Evolutionary conservation across 225 moss, liverwort and hornwort genomes (phyloP), one percentile per base, ranked within the genome.

Genomic region (Polytrichum formosum): DNA sequence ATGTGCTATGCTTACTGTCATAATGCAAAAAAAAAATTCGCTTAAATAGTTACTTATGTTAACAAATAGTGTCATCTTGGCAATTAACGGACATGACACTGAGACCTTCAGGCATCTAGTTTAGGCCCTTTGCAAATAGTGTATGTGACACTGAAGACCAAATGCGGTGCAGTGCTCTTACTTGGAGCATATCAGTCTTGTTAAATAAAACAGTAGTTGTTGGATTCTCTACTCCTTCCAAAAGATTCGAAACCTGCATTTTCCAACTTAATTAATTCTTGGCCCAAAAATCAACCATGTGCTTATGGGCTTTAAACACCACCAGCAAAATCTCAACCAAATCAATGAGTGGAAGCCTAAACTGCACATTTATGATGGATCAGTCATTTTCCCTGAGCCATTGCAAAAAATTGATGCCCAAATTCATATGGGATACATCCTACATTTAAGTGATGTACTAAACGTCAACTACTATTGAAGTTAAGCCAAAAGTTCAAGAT

Each of bases 111-210:
- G 28, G 28, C 28, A 26, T 26, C 26, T 28, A 28, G 28, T 28
- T 28, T 28, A 28, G 28, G 28, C 28, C 28, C 28, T 28, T 5
- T 0, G 5, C 30, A 30, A 30, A 6, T 30, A 30, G 30, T 30
- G 6, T 30, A 6, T 6, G 0, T 30, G 30, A 30, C 30, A 30
- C 30, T 6, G 6, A 30, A 30, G 6, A 6, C 6, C 30, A 30
- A 6, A 30, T 5, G 30, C 30, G 6, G 30, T 30, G 30, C 6
- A 80, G 55, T 63, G 72, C 75, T 9, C 35, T 73, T 69, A 94
- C 92, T 88, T 98, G 94, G 20, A 92, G 68, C 74, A 82, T 90
- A 63, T 98, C 98, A 56, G 85, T 90, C 29, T 85, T 91, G 21
- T 90, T 91, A 68, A 94, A 90, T 20, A 94, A 73, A 1, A 94